Conservation (phyloP, 768 basidiomycete genomes). For the Podaxis sp. region DNA sequence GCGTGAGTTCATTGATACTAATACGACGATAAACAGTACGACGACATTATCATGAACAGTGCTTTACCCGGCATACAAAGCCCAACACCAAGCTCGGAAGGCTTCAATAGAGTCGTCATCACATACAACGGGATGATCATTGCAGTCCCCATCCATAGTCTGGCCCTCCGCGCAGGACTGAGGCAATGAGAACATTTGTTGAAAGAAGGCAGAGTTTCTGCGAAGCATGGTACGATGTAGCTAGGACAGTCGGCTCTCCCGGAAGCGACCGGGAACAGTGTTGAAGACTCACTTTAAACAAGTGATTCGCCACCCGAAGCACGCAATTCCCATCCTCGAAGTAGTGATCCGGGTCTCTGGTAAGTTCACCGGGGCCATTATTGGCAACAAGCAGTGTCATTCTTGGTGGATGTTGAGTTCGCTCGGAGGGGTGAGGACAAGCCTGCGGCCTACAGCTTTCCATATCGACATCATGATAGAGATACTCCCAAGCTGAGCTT, state of each 20-base stretch:
- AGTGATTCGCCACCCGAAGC: background rate
- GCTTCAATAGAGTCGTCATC: background rate
- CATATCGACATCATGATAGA: background rate
- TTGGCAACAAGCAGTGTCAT: too few relatives aligned
- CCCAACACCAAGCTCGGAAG: conserved; percentile 1
- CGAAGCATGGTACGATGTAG: background rate
- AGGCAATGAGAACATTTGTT: background rate
- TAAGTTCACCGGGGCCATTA: background rate
- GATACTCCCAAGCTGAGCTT: background rate
- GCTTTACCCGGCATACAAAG: background rate
- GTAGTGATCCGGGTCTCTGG: background rate
- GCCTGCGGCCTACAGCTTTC: background rate
- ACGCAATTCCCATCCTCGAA: background rate
- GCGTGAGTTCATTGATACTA: background rate
- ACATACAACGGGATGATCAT: background rate
- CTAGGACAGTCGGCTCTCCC: background rate
- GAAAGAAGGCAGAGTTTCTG: background rate
- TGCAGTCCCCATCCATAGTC: background rate
- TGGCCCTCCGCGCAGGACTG: background rate
- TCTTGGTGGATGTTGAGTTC: too few relatives aligned
- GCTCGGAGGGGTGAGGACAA: background rate
- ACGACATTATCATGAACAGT: background rate
- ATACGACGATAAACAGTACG: background rate
- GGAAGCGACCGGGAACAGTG: background rate
- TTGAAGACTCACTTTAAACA: background rate